These are phyloP conservation scores for Picea mariana DNA, from an alignment of 83 land plant species.

Conservation along the genomic window DNA sequence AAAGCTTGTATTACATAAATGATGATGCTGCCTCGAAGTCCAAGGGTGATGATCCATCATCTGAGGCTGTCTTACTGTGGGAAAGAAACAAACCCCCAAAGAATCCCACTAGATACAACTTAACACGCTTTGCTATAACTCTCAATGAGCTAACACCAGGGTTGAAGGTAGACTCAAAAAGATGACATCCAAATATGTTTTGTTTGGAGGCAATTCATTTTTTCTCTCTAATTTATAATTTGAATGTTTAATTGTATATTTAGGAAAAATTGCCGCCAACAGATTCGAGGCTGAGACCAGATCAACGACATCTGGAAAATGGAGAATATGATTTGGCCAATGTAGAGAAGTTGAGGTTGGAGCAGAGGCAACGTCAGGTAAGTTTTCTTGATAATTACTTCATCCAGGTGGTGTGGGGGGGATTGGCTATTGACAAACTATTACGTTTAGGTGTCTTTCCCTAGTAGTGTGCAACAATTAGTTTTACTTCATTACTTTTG, in stretches of 20 bases:
- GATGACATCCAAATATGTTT: background rate
- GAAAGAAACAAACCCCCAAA: constrained; percentile 54
- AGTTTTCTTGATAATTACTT: too few relatives aligned
- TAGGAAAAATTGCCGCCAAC: constrained; percentile 97
- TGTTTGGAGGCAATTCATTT: constrained; percentile 20
- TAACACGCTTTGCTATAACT: constrained; percentile 80
- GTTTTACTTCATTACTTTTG: too few relatives aligned
- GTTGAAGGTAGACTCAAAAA: constrained; percentile 54
- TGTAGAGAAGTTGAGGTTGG: constrained; percentile 80
- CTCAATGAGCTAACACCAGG: constrained; percentile 82
- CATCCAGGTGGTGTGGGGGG: too few relatives aligned
- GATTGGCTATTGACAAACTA: too few relatives aligned
- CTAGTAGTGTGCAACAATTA: too few relatives aligned
- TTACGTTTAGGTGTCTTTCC: too few relatives aligned
- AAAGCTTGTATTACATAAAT: constrained; percentile 71
- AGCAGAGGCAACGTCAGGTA: constrained; percentile 65
- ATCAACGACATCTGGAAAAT: constrained; percentile 90
- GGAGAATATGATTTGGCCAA: constrained; percentile 93
- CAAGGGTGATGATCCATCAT: constrained; percentile 50
- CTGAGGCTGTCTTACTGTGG: constrained; percentile 66
- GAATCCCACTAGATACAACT: constrained; percentile 68
- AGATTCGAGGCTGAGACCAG: constrained; percentile 90
- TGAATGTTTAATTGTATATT: constrained; percentile 35
- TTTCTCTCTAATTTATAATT: constrained; percentile 21
- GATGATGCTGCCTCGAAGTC: constrained; percentile 58